phyloP scores from a whole-genome alignment of 192 early-diverging fungal species.

The Backusella circina region DNA sequence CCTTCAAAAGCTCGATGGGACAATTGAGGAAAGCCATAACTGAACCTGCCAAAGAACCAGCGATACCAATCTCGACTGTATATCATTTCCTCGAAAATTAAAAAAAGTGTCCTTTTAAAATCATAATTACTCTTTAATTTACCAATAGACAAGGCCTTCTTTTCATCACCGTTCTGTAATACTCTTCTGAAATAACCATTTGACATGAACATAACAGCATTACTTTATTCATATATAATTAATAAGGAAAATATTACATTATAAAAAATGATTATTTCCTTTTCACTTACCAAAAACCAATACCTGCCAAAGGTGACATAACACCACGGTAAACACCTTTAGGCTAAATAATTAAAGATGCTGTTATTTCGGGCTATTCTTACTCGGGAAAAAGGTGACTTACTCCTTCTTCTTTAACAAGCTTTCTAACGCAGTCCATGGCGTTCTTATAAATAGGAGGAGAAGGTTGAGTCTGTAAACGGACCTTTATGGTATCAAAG shows the following conservation, averaged over 20 bases:
- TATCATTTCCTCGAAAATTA: conserved; percentile 1
- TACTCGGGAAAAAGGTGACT: conserved; percentile 1
- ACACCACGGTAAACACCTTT: conserved; percentile 69
- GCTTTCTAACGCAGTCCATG: conserved; percentile 51
- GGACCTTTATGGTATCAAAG: conserved; percentile 66
- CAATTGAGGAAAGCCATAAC: conserved; percentile 71
- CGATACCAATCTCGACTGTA: conserved; percentile 44
- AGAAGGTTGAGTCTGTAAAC: conserved; percentile 61
- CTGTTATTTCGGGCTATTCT: background rate
- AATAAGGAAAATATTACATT: background rate
- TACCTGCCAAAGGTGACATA: conserved; percentile 64
- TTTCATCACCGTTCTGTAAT: conserved; percentile 45
- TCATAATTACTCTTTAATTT: background rate
- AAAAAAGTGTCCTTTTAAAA: background rate
- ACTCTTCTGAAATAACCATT: conserved; percentile 59
- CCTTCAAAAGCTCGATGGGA: conserved; percentile 67
- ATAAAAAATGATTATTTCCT: background rate
- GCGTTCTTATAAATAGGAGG: conserved; percentile 57
- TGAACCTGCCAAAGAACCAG: conserved; percentile 59
- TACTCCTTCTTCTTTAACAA: conserved; percentile 58
- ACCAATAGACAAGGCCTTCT: conserved; percentile 45
- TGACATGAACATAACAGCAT: conserved; percentile 66
- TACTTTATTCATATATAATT: conserved; percentile 36
- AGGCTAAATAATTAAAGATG: conserved; percentile 29
- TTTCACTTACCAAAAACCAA: conserved; percentile 59